These are phyloP conservation scores for Lactarius hengduanensis DNA, from an alignment of 768 basidiomycete genomes.

Conservation along the genomic window DNA sequence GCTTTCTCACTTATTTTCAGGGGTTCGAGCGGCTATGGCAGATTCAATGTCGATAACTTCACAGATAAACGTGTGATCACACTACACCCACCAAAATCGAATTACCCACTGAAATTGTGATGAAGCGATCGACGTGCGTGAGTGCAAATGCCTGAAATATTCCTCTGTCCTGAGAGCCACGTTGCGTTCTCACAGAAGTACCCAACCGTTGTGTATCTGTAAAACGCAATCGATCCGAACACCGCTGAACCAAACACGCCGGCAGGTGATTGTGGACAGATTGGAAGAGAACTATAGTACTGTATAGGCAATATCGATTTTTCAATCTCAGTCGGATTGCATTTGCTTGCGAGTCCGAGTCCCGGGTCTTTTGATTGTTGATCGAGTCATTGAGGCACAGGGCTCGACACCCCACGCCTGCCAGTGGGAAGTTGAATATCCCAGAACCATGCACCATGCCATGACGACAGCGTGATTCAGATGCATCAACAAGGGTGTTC, in stretches of 20 bases:
- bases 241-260: background rate
- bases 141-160: background rate
- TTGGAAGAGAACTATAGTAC: too few relatives aligned
- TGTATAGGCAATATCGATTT: background rate
- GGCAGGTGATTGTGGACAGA: too few relatives aligned
- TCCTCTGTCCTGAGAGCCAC: background rate
- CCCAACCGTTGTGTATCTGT: background rate
- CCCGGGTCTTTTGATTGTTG: background rate
- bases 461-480: too few relatives aligned
- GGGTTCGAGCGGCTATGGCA: constrained; percentile 47
- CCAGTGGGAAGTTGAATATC: too few relatives aligned
- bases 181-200: background rate
- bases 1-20: constrained; percentile 24
- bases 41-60: constrained; percentile 51
- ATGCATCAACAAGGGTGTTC: too few relatives aligned
- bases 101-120: constrained; percentile 13
- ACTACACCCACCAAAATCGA: constrained; percentile 39
- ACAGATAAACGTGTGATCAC: constrained; percentile 47
- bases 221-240: background rate
- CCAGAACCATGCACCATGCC: too few relatives aligned
- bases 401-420: background rate
- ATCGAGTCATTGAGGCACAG: background rate
- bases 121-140: background rate
- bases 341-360: background rate
- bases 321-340: background rate